Percentiles rank a stretch among this genome's conserved stretches.
Evolutionary conservation across 1,139 yeast genomes (phyloP).

Genomic region (Saccharomyces uvarum): DNA sequence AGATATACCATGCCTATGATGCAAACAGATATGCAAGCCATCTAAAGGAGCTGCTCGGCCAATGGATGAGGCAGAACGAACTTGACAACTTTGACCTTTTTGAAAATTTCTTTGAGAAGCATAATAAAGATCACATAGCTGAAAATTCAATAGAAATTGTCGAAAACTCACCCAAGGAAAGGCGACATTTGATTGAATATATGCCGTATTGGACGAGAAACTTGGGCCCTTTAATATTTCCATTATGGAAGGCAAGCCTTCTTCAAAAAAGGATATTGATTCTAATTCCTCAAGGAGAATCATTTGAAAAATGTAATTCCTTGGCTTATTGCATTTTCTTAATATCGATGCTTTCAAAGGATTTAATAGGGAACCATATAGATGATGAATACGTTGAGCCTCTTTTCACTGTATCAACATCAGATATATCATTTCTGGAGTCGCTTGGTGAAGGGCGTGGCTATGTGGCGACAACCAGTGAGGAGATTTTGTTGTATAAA

Average conservation of each 20-base stretch:
- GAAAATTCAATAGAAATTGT: neutral
- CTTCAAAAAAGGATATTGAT: conserved; percentile 55
- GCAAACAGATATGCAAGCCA: conserved; percentile 52
- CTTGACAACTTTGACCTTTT: conserved; percentile 21
- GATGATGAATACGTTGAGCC: conserved; percentile 37
- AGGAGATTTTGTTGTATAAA: conserved; percentile 56
- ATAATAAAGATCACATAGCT: neutral
- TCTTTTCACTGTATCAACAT: conserved; percentile 56
- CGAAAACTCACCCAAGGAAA: neutral
- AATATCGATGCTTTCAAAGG: neutral
- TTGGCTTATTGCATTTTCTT: conserved; percentile 39
- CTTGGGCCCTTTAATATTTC: conserved; percentile 68
- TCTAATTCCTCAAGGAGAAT: conserved; percentile 38
- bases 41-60: conserved; percentile 39
- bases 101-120: conserved; percentile 31
- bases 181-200: conserved; percentile 21
- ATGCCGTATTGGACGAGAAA: conserved; percentile 26
- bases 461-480: conserved; percentile 63
- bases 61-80: conserved; percentile 23
- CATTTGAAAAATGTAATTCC: conserved; percentile 39
- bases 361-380: conserved; percentile 5
- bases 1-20: conserved; percentile 36
- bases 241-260: conserved; percentile 61
- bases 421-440: conserved; percentile 17
- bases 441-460: conserved; percentile 27